Conservation (phyloP, 2,329 filamentous ascomycete species). For the Fusarium floridanum region DNA sequence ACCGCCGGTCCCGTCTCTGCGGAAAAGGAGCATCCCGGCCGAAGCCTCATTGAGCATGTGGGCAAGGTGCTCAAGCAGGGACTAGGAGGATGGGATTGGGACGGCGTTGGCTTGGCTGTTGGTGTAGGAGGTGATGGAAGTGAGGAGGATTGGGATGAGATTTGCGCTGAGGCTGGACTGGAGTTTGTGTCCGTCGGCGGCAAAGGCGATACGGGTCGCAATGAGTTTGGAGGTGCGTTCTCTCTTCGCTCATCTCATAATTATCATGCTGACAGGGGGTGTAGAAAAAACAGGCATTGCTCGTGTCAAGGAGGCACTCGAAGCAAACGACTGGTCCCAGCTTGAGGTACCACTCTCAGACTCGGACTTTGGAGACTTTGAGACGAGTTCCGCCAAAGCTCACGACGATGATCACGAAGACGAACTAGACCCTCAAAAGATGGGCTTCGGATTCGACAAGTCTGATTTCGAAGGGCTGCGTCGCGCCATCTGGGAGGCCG, state of each 20-base stretch:
- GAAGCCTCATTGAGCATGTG: constrained; percentile 64
- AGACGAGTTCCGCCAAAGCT: constrained; percentile 51
- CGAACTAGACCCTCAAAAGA: constrained; percentile 59
- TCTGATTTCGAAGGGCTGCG: constrained; percentile 66
- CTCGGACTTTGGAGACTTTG: constrained; percentile 50
- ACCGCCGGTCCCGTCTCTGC: constrained; percentile 37
- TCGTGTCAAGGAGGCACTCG: constrained; percentile 70
- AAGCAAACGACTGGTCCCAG: constrained; percentile 74
- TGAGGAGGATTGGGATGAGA: constrained; percentile 72
- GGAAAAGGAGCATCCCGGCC: constrained; percentile 41
- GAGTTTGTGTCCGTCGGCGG: constrained; percentile 71
- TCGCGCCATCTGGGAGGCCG: constrained; percentile 64
- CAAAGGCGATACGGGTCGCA: constrained; percentile 56
- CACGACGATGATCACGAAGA: constrained; percentile 47
- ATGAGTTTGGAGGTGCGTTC: constrained; percentile 70
- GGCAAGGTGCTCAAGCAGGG: constrained; percentile 68
- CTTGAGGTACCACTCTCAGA: constrained; percentile 40
- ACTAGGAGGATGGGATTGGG: constrained; percentile 73
- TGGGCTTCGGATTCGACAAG: constrained; percentile 66
- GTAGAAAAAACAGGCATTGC: constrained; percentile 71
- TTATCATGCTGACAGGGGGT: constrained; percentile 31
- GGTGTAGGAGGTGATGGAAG: constrained; percentile 64
- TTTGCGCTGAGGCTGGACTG: constrained; percentile 67
- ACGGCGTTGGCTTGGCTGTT: constrained; percentile 72
- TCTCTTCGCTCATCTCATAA: not conserved